phyloP scores from a whole-genome alignment of 2,329 filamentous ascomycete genomes.

The Phialocephala sp. region DNA sequence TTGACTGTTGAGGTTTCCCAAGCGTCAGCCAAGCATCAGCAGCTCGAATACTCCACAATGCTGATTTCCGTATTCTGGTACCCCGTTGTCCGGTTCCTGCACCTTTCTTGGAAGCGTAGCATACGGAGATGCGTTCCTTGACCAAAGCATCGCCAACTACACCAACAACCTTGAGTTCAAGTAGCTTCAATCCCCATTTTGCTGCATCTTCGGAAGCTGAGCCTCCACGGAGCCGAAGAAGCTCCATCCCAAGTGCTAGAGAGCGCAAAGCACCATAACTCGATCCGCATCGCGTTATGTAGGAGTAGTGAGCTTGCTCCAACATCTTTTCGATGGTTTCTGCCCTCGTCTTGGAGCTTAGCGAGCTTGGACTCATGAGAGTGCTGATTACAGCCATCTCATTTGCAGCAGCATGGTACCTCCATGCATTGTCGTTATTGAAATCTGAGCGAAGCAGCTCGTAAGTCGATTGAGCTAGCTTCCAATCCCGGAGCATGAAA shows the following conservation, averaged over 20 bases:
- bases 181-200: slow-evolving; percentile 78
- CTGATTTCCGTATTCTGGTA: slow-evolving; percentile 79
- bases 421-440: slow-evolving; percentile 95
- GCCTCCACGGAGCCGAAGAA: slow-evolving; percentile 80
- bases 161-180: slow-evolving; percentile 80
- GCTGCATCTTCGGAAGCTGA: slow-evolving; percentile 85
- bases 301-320: slow-evolving; percentile 90
- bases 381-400: slow-evolving; percentile 92
- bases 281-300: slow-evolving; percentile 81
- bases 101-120: slow-evolving; percentile 77
- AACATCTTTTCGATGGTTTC: slow-evolving; percentile 88
- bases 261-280: slow-evolving; percentile 82
- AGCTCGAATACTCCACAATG: slow-evolving; percentile 84
- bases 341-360: slow-evolving; percentile 75
- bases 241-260: slow-evolving; percentile 77
- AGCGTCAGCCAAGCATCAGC: slow-evolving; percentile 84
- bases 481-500: slow-evolving; percentile 97
- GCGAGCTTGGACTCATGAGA: slow-evolving; percentile 74
- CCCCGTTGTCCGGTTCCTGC: slow-evolving; percentile 72
- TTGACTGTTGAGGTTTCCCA: slow-evolving; percentile 78
- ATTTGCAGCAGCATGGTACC: slow-evolving; percentile 88
- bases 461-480: slow-evolving; percentile 88
- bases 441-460: slow-evolving; percentile 90
- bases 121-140: slow-evolving; percentile 84
- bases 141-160: slow-evolving; percentile 80